Evolutionary conservation across 192 early-diverging fungal species (phyloP), one percentile per base, ranked within the genome.

Genomic region (Phlyctochytrium bullatum): DNA sequence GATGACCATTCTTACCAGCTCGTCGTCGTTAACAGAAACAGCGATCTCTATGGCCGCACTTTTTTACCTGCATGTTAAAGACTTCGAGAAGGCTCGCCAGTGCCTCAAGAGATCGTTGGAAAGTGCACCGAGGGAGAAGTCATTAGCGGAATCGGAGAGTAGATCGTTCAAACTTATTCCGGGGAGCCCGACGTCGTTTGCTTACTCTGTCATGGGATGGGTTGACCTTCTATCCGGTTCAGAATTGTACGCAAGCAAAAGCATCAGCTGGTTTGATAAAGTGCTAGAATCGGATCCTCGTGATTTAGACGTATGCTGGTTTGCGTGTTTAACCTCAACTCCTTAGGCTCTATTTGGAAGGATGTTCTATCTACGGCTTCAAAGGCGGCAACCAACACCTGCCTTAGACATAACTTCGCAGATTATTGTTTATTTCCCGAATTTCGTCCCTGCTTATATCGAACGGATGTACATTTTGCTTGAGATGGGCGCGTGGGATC

Each of bases 371-470:
- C 62, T 83, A 17, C 65, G 79, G 36, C 62, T 58, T 64, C 62
- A 69, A 31, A 52, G 67, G 24, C 70, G 69, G 3, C 72, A 86
- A 47, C 59, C 70, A 6, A 60, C 73, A 10, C 56, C 70, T 20
- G 79, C 81, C 1, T 47, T 86, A 1, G 84, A 86, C 59, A 69
- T 81, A 24, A 75, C 72, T 52, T 73, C 77, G 16, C 77, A 76
- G 34, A 67, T 86, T 32, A 76, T 80, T 17, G 80, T 77, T 24
- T 73, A 77, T 35, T 71, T 81, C 53, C 61, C 78, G 17, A 36
- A 27, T 10, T 86, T 83, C 52, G 34, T 80, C 2, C 84, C 84
- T 0, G 84, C 84, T 0, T 75, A 77, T 65, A 75, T 86, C 30
- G 82, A 83, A 53, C 64, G 78, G 3, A 78, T 82, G 74, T 80